A percentile compares a stretch with the other conserved stretches of the same genome.
Evolutionary conservation across 1,284 basidiomycete genomes (phyloP).

Genomic region (Neonothopanus nambi): DNA sequence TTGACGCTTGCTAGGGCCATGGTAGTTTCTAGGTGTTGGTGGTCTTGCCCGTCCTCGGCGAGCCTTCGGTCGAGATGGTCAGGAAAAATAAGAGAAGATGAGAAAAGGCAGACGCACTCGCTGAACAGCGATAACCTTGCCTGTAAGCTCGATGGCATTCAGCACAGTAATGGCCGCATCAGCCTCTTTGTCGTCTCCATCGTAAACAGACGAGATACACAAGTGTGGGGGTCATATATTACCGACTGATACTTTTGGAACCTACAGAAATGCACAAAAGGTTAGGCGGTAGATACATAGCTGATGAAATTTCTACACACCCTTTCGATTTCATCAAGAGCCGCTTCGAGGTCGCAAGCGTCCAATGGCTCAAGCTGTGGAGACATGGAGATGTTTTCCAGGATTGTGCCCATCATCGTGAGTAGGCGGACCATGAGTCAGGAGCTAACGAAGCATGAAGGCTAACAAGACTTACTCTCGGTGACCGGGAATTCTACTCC

Average conservation of each 20-base stretch:
- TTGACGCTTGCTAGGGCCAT: conserved; percentile 85
- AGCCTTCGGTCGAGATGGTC: conserved; percentile 59
- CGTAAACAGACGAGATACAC: conserved; percentile 90
- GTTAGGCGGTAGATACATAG: background rate
- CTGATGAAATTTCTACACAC: conserved; percentile 49
- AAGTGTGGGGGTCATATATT: conserved; percentile 96
- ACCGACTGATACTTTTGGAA: conserved; percentile 89
- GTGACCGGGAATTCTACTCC: conserved; percentile 69
- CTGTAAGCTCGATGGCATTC: conserved; percentile 82
- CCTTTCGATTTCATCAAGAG: conserved; percentile 87
- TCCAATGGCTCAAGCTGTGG: conserved; percentile 84
- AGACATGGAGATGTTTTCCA: conserved; percentile 97
- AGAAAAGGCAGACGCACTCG: conserved; percentile 53
- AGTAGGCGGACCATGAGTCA: background rate
- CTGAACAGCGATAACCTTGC: conserved; percentile 84
- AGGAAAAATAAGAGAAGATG: background rate
- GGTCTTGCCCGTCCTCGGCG: conserved; percentile 92
- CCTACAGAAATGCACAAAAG: conserved; percentile 39
- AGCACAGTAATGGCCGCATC: conserved; percentile 85
- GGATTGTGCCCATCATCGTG: conserved; percentile 54
- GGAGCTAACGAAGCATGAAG: too few species aligned
- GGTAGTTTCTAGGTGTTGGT: conserved; percentile 93
- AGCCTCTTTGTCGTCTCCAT: conserved; percentile 89
- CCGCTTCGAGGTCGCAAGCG: conserved; percentile 83
- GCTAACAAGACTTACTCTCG: conserved; percentile 47